Evolutionary conservation across 78 protist species (phyloP).

Genomic region (Dictyostelium citrinum): DNA sequence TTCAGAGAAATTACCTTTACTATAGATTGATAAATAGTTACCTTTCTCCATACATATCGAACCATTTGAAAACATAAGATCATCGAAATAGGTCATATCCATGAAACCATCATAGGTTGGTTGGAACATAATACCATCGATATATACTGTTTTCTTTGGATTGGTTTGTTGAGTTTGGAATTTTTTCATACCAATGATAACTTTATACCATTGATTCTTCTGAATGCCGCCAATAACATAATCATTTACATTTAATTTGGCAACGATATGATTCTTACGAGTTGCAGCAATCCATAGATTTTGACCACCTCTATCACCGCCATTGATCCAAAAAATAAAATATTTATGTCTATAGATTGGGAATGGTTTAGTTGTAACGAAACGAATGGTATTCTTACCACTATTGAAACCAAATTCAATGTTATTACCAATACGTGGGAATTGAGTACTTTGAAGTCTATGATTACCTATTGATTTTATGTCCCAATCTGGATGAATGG

Average conservation of each 20-base stretch:
- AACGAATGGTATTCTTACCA: neutral
- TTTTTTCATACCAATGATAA: neutral
- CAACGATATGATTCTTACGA: neutral
- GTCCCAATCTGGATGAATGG: neutral
- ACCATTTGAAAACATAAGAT: neutral
- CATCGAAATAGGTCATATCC: conserved; percentile 8
- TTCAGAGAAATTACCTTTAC: neutral
- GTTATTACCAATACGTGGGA: neutral
- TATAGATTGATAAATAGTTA: neutral
- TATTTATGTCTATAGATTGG: neutral
- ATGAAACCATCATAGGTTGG: neutral
- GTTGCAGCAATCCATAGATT: neutral
- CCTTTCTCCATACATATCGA: neutral
- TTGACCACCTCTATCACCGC: conserved; percentile 10
- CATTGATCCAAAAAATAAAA: conserved; percentile 1
- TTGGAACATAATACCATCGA: conserved; percentile 15
- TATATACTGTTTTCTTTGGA: neutral
- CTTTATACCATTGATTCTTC: neutral
- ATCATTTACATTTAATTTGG: neutral
- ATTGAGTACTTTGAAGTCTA: neutral
- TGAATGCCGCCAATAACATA: neutral
- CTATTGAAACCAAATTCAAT: neutral
- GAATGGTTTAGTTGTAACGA: neutral
- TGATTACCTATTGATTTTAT: neutral
- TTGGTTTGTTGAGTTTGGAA: neutral